Conservation (phyloP, 1,139 yeast genomes). For the Taphrina sp. region DNA sequence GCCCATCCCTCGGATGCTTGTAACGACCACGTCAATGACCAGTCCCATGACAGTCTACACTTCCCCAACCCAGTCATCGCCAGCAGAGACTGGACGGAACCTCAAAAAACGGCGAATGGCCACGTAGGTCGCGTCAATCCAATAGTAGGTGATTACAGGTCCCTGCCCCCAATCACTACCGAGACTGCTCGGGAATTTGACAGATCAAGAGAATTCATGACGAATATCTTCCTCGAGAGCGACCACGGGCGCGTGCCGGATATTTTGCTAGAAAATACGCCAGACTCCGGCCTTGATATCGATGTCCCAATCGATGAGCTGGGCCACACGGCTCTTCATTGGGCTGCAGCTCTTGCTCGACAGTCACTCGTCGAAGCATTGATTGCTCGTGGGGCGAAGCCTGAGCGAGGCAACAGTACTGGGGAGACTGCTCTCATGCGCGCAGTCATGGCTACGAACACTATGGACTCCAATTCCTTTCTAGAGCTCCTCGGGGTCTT, state of each 20-base stretch:
- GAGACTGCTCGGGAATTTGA: slow-evolving; percentile 48
- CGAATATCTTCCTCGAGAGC: slow-evolving; percentile 55
- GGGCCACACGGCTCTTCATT: slow-evolving; percentile 90
- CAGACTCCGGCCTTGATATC: slow-evolving; percentile 51
- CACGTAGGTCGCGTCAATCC: background rate
- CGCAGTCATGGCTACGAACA: slow-evolving; percentile 84
- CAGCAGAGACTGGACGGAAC: slow-evolving; percentile 39
- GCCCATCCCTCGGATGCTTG: no score
- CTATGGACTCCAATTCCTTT: slow-evolving; percentile 73
- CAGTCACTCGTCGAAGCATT: slow-evolving; percentile 69
- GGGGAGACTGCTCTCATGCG: slow-evolving; percentile 92
- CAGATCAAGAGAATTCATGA: slow-evolving; percentile 57
- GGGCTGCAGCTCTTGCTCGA: slow-evolving; percentile 93
- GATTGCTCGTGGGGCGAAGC: slow-evolving; percentile 63
- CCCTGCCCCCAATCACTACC: slow-evolving; percentile 53
- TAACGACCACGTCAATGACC: background rate
- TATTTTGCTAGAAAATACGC: slow-evolving; percentile 6
- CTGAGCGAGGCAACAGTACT: slow-evolving; percentile 69
- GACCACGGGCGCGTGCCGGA: slow-evolving; percentile 43
- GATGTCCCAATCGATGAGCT: slow-evolving; percentile 88
- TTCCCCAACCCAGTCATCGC: no score
- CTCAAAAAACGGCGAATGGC: no score
- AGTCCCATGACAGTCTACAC: background rate
- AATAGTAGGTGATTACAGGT: background rate
- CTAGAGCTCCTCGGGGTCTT: slow-evolving; percentile 67